Evolutionary conservation across 257 asterid genomes (phyloP), one percentile per base, ranked within the genome.

Genomic region (Scutellaria baicalensis): DNA sequence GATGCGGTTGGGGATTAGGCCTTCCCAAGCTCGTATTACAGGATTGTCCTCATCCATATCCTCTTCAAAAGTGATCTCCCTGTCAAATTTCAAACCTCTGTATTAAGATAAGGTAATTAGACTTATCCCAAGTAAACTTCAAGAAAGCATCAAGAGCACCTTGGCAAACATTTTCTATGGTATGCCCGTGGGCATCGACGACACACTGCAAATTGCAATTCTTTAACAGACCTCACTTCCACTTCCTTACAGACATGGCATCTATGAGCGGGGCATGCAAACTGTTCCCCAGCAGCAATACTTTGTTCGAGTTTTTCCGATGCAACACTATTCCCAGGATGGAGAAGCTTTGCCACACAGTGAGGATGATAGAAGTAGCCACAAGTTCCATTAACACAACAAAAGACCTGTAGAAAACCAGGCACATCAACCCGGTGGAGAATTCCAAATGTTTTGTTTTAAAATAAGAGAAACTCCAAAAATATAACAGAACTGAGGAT

Each of bases 181-280:
- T 88, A 94, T 52, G 95, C 87, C 68, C 80, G 87, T n/a, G 99
- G 97, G 68, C 99, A 94, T 36, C 97, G 96, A 70, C 97, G 92
- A 73, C 99, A 94, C 54, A 91, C 79, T n/a, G 97, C 97, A 85
- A 94, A 91, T 77, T 85, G 96, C 80, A 79, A 67, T 8, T 80
- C 82, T 31, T 9, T 27, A n/a, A 18, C 71, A 17, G 82, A 77
- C 75, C 84, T 86, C 68, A 82, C 84, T 86, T 89, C 99, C 67
- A 81, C 65, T 72, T 81, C 93, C 50, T 85, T 77, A 74, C 99
- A 94, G 51, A 54, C 81, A 48, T 56, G 72, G 69, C 99, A 94
- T 63, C 50, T 83, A 81, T 94, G 99, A 71, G 82, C 80, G 10
- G 99, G 97, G 79, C 97, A 94, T 50, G 85, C 80, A 81, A 94